These are phyloP conservation scores for Hortiboletus flavorubellus DNA, from an alignment of 768 basidiomycete genomes.

Conservation along the genomic window DNA sequence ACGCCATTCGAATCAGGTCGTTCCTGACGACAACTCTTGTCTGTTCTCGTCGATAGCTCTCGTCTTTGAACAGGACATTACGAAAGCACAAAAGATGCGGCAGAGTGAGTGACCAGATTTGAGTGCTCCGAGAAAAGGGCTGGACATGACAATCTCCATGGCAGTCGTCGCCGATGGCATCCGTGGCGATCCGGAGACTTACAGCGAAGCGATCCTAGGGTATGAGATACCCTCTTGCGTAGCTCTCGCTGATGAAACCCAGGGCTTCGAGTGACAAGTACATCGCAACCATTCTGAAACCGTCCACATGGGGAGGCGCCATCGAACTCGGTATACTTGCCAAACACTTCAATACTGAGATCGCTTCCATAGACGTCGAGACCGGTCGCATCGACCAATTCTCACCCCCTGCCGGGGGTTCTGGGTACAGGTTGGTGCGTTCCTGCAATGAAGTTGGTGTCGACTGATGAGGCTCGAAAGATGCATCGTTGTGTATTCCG, in stretches of 20 bases:
- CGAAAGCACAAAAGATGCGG: slow-evolving; percentile 67
- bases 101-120: slow-evolving; percentile 49
- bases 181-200: slow-evolving; percentile 62
- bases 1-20: slow-evolving; percentile 45
- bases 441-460: neutral
- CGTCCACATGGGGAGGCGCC: slow-evolving; percentile 90
- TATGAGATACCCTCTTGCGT: slow-evolving; percentile 28
- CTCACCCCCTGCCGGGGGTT: slow-evolving; percentile 37
- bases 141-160: slow-evolving; percentile 6
- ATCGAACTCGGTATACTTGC: slow-evolving; percentile 90
- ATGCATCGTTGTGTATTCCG: slow-evolving; percentile 86
- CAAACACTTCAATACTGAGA: slow-evolving; percentile 78
- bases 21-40: slow-evolving; percentile 98
- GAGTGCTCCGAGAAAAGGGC: neutral
- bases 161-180: slow-evolving; percentile 86
- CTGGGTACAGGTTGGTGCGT: slow-evolving; percentile 28
- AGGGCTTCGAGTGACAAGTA: slow-evolving; percentile 67
- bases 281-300: slow-evolving; percentile 74
- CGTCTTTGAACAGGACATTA: slow-evolving; percentile 78
- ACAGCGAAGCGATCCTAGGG: slow-evolving; percentile 88
- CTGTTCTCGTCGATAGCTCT: slow-evolving; percentile 86
- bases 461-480: slow-evolving; percentile 30
- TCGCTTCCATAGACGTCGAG: slow-evolving; percentile 88
- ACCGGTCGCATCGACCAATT: slow-evolving; percentile 88
- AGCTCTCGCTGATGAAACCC: neutral